Base-by-base conservation (phyloP, 148 eudicot genomes). In the Vaccinium macrocarpon region DNA sequence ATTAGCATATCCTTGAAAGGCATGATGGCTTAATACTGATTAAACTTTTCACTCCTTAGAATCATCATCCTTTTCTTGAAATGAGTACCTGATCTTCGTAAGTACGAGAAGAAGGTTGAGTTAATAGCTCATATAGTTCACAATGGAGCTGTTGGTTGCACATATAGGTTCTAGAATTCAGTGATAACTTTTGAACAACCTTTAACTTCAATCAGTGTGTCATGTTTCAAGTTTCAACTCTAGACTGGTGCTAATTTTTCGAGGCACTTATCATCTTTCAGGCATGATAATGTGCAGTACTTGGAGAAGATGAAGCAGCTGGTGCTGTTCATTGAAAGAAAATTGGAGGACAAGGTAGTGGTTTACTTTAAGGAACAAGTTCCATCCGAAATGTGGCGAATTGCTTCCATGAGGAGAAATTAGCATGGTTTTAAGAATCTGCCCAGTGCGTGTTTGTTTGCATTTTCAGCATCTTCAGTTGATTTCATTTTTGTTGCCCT, bases 221-320 rank as follows among this genome's bases (percentile, higher is more conserved):
- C 9, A 52, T 23, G 32, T 80, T 72, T 55, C 59, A 6, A 62
- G 27, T 62, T 62, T 23, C 55, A 62, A 50, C 35, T 86, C 62
- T 76, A 19, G 62, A 29, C 82, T 61, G 51, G 49, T 56, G 55
- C 66, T 79, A 83, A 80, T 83, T 61, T 78, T 57, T 82, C 76
- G 29, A 42, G 53, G 29, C 78, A 75, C 68, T 82, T 64, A 5
- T 87, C 81, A 75, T 87, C 64, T 83, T 89, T 85, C 89, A 97
- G 99, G 92, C 98, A 97, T 89, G 99, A 97, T 81, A 90, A 92
- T 88, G 87, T 97, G 91, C 98, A 97, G 86, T 84, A 91, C 71
- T 87, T 97, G 90, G 99, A 97, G 91, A 97, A 97, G 85, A 92
- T 95, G 94, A 95, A 91, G 88, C 92, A 92, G 27, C 87, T 97